These are phyloP conservation scores for Aspergillus ostianus DNA, from an alignment of 495 filamentous ascomycete genomes.

Conservation along the genomic window DNA sequence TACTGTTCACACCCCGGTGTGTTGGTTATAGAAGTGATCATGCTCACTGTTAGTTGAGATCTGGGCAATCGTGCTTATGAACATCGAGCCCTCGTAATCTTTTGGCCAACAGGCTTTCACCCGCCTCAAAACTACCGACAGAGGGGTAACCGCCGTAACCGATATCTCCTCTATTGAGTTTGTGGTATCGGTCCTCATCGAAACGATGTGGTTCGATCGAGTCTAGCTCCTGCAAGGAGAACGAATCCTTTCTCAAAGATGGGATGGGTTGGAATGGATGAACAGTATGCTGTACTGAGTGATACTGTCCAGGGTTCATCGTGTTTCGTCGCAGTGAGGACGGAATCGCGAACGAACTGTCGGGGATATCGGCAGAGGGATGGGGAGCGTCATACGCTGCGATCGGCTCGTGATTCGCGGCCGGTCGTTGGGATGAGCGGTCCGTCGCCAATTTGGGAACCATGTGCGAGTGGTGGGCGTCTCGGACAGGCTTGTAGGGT, in stretches of 20 bases:
- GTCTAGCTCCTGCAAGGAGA: slow-evolving; percentile 17
- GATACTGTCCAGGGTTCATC: not conserved
- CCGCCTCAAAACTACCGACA: slow-evolving; percentile 35
- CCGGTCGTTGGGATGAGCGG: slow-evolving; percentile 55
- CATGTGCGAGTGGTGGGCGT: slow-evolving; percentile 27
- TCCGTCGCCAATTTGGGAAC: slow-evolving; percentile 49
- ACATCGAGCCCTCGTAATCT: slow-evolving; percentile 51
- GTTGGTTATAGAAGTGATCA: not conserved
- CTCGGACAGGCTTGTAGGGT: slow-evolving; percentile 71
- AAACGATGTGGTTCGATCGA: slow-evolving; percentile 5
- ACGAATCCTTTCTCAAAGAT: slow-evolving; percentile 23
- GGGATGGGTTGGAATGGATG: slow-evolving; percentile 26
- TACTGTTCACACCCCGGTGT: not conserved
- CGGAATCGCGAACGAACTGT: not conserved
- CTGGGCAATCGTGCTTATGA: slow-evolving; percentile 24
- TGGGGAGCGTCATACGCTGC: slow-evolving; percentile 1
- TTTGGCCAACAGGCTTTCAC: slow-evolving; percentile 56
- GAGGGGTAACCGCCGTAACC: slow-evolving; percentile 64
- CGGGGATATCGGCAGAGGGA: slow-evolving; percentile 2
- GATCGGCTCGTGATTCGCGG: slow-evolving; percentile 50
- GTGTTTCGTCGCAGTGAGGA: not conserved
- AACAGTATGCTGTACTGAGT: slow-evolving; percentile 6
- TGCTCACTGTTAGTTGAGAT: slow-evolving; percentile 4
- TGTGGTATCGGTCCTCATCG: slow-evolving; percentile 51
- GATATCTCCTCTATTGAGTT: slow-evolving; percentile 63